A percentile compares a stretch with the other conserved stretches of the same genome.
Evolutionary conservation across 306 rosid species (phyloP).

Genomic region (Ceratonia siliqua): DNA sequence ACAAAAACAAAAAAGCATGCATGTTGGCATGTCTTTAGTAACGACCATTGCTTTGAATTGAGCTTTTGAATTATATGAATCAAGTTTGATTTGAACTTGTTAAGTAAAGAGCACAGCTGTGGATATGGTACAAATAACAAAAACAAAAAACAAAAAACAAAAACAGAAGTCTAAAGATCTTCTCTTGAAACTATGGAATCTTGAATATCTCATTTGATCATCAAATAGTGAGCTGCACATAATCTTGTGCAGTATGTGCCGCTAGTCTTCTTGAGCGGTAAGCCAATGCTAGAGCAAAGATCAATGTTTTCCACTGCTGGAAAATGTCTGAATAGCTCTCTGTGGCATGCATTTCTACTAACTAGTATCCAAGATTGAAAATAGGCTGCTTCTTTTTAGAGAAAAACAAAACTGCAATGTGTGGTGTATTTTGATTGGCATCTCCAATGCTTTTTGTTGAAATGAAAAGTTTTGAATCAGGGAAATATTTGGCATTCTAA

Average conservation of each 20-base stretch:
- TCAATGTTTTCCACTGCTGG: constrained; percentile 1
- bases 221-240: not conserved
- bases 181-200: not conserved
- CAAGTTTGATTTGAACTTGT: not conserved
- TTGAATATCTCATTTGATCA: not conserved
- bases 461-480: not conserved
- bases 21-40: not conserved
- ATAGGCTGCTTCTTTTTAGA: not conserved
- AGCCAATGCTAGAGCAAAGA: constrained; percentile 6
- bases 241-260: constrained; percentile 12
- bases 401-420: not conserved
- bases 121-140: constrained; percentile 9
- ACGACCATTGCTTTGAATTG: not conserved
- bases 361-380: not conserved
- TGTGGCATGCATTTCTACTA: constrained; percentile 5
- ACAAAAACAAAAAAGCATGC: not conserved
- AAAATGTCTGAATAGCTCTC: not conserved
- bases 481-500: not conserved
- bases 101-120: constrained; percentile 14
- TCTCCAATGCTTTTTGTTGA: not conserved
- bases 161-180: not conserved
- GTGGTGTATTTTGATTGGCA: not conserved
- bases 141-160: no score
- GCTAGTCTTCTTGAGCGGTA: constrained; percentile 17
- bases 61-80: constrained; percentile 8